Base-by-base conservation (phyloP, 352 stramenopile genomes). In the Pythium brachiatum region DNA sequence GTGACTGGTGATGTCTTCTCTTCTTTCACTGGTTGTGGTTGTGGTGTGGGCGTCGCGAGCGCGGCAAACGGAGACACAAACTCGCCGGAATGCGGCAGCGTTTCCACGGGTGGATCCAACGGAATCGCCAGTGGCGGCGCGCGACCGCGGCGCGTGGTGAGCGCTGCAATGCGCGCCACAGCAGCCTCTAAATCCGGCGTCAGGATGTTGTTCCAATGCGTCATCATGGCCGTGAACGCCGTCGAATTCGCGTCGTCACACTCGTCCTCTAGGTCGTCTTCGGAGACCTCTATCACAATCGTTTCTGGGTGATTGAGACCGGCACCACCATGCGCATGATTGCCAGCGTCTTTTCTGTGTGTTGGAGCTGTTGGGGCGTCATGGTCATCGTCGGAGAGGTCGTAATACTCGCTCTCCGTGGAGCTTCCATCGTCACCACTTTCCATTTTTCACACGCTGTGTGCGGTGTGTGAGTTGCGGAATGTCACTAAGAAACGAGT, bases 361-460 rank as follows among this genome's bases (percentile, higher is more conserved):
- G 2, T 18, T n/a, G n/a, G n/a, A n/a, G n/a, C n/a, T n/a, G n/a
- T n/a, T n/a, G n/a, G n/a, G n/a, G n/a, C n/a, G n/a, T n/a, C n/a
- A n/a, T n/a, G n/a, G n/a, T n/a, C n/a, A 15, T 52, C 34, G 34
- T 58, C 57, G 18, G 52, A 48, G 20, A 29, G 23, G 47, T 36
- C 57, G 57, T 46, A 58, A 20, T 54, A 54, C 57, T 64, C 57
- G 57, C 57, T 64, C 57, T 64, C 57, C 8, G 57, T 57, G 4
- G 51, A 54, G 47, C 57, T 64, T 3, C 46, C 34, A 26, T 32
- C 57, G 23, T 21, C 20, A 25, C 20, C 26, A 18, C 12, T 7
- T 11, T 60, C 53, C 53, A 60, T 60, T 44, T 2, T 21, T 20
- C n/a, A n/a, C n/a, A n/a, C n/a, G n/a, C n/a, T n/a, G n/a, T n/a